phyloP scores from a whole-genome alignment of 345 rosid species.

The Brassica juncea region DNA sequence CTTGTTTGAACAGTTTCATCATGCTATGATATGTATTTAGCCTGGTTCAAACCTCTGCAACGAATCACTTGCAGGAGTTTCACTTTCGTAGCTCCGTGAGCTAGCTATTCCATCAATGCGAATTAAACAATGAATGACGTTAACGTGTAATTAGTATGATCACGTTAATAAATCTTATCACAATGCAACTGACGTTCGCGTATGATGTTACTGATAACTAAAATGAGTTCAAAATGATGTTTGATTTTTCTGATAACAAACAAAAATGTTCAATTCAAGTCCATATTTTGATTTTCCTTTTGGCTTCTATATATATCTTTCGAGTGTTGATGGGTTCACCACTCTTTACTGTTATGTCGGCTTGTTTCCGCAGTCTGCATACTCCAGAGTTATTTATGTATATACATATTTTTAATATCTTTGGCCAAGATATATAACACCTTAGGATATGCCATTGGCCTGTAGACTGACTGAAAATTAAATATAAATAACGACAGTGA shows the following conservation, averaged over 20 bases:
- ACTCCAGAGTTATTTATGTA: neutral
- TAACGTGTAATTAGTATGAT: constrained; percentile 22
- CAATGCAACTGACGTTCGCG: constrained; percentile 29
- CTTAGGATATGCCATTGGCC: neutral
- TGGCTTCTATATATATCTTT: constrained; percentile 1
- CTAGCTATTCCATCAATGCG: neutral
- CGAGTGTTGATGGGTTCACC: constrained; percentile 3
- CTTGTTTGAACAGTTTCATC: neutral
- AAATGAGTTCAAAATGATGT: neutral
- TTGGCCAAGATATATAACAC: neutral
- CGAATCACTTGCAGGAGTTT: neutral
- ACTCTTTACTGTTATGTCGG: neutral
- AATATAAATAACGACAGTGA: neutral
- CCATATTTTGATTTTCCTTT: neutral
- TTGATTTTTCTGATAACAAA: neutral
- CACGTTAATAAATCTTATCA: constrained; percentile 29
- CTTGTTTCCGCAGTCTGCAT: neutral
- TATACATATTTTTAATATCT: neutral
- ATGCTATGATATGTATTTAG: neutral
- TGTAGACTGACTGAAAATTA: neutral
- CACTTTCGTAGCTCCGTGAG: neutral
- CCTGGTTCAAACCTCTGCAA: neutral
- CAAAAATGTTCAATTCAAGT: neutral
- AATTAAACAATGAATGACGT: constrained; percentile 15
- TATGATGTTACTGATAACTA: constrained; percentile 37